Percentiles rank a stretch among this genome's conserved stretches.
phyloP scores from a whole-genome alignment of 2,329 filamentous ascomycete species.

The Cladosporium cucumerinum region DNA sequence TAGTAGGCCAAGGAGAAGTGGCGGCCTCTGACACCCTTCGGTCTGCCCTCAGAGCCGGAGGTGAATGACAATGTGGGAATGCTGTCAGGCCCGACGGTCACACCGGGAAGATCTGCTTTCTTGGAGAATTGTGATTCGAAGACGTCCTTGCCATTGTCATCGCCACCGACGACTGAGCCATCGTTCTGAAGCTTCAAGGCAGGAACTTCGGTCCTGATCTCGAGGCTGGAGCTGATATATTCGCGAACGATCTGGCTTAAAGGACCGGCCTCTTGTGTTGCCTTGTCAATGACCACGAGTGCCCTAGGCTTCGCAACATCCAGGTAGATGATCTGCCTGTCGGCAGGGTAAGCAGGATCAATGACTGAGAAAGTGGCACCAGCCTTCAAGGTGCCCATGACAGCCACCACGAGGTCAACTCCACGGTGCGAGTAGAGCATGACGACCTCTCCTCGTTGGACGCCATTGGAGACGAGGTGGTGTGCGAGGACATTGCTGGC shows the following conservation, averaged over 20 bases:
- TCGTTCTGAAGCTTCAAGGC: slow-evolving; percentile 68
- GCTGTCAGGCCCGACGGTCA: slow-evolving; percentile 82
- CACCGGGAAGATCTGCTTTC: slow-evolving; percentile 60
- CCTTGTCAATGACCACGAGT: slow-evolving; percentile 69
- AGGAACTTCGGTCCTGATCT: slow-evolving; percentile 71
- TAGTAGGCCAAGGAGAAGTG: slow-evolving; percentile 85
- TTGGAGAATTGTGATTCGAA: slow-evolving; percentile 54
- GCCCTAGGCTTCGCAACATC: slow-evolving; percentile 73
- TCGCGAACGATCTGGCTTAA: slow-evolving; percentile 57
- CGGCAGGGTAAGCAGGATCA: slow-evolving; percentile 78
- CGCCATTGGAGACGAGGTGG: slow-evolving; percentile 69
- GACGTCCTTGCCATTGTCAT: slow-evolving; percentile 58
- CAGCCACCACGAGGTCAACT: slow-evolving; percentile 71
- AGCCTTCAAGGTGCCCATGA: slow-evolving; percentile 69
- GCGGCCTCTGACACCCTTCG: slow-evolving; percentile 82
- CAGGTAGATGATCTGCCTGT: slow-evolving; percentile 76
- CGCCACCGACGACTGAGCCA: slow-evolving; percentile 69
- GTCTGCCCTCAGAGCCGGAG: slow-evolving; percentile 68
- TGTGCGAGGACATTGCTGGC: slow-evolving; percentile 77
- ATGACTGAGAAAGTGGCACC: slow-evolving; percentile 63
- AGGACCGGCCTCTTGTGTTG: slow-evolving; percentile 64
- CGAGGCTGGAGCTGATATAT: slow-evolving; percentile 71
- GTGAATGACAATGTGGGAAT: slow-evolving; percentile 65
- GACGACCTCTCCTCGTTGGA: slow-evolving; percentile 78
- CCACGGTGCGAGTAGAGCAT: slow-evolving; percentile 87